Evolutionary conservation across 176 grass and related monocot genomes (phyloP).

Genomic region (Oryza nivara): DNA sequence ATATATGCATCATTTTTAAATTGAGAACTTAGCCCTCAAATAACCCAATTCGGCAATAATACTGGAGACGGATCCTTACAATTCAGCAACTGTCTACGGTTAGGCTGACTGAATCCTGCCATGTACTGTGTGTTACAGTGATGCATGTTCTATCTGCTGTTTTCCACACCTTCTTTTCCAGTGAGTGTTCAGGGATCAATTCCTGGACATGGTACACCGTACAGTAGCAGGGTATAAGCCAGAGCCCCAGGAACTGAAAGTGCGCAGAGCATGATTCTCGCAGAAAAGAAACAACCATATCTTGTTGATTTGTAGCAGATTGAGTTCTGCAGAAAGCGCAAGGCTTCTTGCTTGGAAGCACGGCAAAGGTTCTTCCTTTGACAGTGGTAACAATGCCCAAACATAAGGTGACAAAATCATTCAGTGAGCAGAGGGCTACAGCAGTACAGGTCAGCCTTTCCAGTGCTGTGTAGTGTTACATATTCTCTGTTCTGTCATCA

Average conservation of each 20-base stretch:
- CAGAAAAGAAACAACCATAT: neutral
- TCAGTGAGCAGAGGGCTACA: neutral
- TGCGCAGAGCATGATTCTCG: neutral
- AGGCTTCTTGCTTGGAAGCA: constrained; percentile 24
- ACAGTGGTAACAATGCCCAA: neutral
- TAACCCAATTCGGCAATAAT: too few relatives aligned
- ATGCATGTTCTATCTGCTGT: neutral
- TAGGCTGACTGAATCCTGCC: too few relatives aligned
- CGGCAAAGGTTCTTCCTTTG: constrained; percentile 10
- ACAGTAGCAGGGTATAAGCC: neutral
- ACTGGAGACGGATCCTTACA: too few relatives aligned
- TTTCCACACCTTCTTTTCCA: neutral
- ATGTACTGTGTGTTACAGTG: too few relatives aligned
- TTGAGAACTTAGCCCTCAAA: too few relatives aligned
- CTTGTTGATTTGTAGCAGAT: constrained; percentile 8
- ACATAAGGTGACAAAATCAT: neutral
- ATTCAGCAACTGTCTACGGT: too few relatives aligned
- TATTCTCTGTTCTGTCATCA: neutral
- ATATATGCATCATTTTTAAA: too few relatives aligned
- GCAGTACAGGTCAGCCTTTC: neutral
- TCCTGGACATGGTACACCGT: constrained; percentile 15
- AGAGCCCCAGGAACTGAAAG: neutral
- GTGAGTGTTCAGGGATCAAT: constrained; percentile 3
- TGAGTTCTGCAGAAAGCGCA: neutral
- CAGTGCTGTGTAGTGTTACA: neutral